Evolutionary conservation across 257 asterid genomes (phyloP).

Genomic region (Petunia secreta): DNA sequence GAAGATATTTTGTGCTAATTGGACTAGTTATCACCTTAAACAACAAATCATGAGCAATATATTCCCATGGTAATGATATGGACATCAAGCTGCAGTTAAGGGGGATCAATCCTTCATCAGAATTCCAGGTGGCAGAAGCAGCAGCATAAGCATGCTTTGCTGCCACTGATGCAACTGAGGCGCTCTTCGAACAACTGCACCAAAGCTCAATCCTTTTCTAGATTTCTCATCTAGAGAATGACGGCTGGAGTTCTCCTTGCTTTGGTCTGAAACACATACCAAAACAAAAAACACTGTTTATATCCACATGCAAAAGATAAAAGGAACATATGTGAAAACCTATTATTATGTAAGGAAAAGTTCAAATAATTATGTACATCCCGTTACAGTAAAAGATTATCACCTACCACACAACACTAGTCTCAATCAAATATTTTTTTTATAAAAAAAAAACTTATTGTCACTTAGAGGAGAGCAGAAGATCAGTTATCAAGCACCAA

Average conservation of each 20-base stretch:
- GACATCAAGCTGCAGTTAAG: constrained; percentile 93
- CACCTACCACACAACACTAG: no score
- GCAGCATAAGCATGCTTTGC: constrained; percentile 98
- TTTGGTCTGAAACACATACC: constrained; percentile 58
- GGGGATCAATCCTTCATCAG: constrained; percentile 82
- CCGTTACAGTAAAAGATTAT: no score
- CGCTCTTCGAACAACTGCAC: constrained; percentile 78
- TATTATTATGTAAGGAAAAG: no score
- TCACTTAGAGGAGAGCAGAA: no score
- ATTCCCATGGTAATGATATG: constrained; percentile 89
- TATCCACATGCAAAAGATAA: no score
- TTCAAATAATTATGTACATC: no score
- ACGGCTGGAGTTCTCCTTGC: constrained; percentile 67
- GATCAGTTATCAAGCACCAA: no score
- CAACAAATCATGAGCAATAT: constrained; percentile 82
- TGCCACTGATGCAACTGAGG: constrained; percentile 82
- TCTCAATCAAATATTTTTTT: no score
- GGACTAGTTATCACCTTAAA: constrained; percentile 56
- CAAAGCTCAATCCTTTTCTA: constrained; percentile 61
- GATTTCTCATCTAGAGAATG: constrained; percentile 43
- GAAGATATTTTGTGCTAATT: no score
- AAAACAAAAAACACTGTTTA: no score
- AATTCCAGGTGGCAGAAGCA: constrained; percentile 60
- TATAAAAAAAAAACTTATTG: no score
- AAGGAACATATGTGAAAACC: no score